Conservation (phyloP, 1,139 yeast genomes). For the Taphrina sp. region DNA sequence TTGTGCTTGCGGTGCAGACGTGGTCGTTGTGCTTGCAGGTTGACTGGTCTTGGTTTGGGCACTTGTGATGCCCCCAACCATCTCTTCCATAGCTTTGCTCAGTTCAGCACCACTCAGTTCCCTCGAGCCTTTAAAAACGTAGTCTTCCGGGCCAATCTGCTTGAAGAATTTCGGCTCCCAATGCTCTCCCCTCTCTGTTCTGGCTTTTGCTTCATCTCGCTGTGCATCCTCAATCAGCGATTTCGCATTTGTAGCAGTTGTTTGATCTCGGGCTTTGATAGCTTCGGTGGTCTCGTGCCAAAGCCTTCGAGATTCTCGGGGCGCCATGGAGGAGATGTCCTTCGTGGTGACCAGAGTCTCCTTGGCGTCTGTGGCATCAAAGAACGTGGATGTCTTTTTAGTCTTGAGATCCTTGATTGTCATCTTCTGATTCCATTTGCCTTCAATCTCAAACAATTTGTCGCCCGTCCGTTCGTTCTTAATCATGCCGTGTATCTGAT, state of each 20-base stretch:
- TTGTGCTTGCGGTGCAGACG: slow-evolving; percentile 10
- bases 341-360: slow-evolving; percentile 67
- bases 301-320: slow-evolving; percentile 72
- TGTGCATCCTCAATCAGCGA: slow-evolving; percentile 80
- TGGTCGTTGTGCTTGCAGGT: slow-evolving; percentile 7
- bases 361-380: slow-evolving; percentile 59
- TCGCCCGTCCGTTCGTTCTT: slow-evolving; percentile 56
- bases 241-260: slow-evolving; percentile 81
- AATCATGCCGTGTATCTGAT: slow-evolving; percentile 76
- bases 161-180: slow-evolving; percentile 74
- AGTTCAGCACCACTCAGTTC: slow-evolving; percentile 9
- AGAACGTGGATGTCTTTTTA: slow-evolving; percentile 54
- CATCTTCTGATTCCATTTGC: slow-evolving; percentile 93
- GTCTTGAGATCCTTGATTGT: slow-evolving; percentile 59
- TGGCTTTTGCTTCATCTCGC: slow-evolving; percentile 66
- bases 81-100: slow-evolving; percentile 17
- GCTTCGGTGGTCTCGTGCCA: slow-evolving; percentile 85
- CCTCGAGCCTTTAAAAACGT: slow-evolving; percentile 14
- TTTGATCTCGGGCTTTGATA: slow-evolving; percentile 70
- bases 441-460: slow-evolving; percentile 63
- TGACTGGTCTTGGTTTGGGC: slow-evolving; percentile 9
- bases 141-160: slow-evolving; percentile 24
- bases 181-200: slow-evolving; percentile 73
- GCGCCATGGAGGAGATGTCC: slow-evolving; percentile 74
- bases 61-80: slow-evolving; percentile 26